Evolutionary conservation across 768 basidiomycete species (phyloP), one percentile per base, ranked within the genome.

Genomic region (Suillus sp.): DNA sequence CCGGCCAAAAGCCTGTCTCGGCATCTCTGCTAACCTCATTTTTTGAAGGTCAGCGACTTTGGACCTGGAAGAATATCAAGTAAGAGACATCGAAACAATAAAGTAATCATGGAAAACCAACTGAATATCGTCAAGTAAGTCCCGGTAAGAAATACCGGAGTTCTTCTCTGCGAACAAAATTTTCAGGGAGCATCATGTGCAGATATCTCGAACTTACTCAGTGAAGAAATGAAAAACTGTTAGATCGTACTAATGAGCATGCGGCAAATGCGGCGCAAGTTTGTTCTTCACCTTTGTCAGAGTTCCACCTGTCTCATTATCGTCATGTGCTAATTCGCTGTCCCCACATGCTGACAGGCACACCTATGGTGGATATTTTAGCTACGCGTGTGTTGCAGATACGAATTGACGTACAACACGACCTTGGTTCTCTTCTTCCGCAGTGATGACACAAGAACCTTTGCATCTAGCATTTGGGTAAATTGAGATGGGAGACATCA

Each of bases 291-390:
- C 72, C 72, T 67, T 71, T 16, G 72, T 73, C 42, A 73, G 71
- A 9, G 73, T 73, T 11, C 64, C 14, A 30, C 42, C 59, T 35
- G 43, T 65, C 51, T 59, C 54, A 14, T 62, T 43, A 43, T 74
- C 70, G 45, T 74, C 73, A 16, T 66, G 63, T 6, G 74, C 72
- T 22, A 48, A 4, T 5, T 74, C 70, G 14, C 55, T 57, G n/a
- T 75, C 72, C 13, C 67, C 66, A 51, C 72, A 74, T 6, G 73
- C 70, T 0, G 72, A 72, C 22, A 75, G 38, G 43, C 67, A 75
- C 11, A 75, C 68, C 72, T 74, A 20, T 14, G 0, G 3, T 14
- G 13, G 5, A 34, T 22, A 2, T 22, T 35, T 25, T 6, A 30
- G 48, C 16, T 18, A 35, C 3, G 37, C 9, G 27, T 22, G 37